Percentiles rank a stretch among this genome's conserved stretches.
phyloP scores from a whole-genome alignment of 2,329 filamentous ascomycete species.

The Mariannaea sp. region DNA sequence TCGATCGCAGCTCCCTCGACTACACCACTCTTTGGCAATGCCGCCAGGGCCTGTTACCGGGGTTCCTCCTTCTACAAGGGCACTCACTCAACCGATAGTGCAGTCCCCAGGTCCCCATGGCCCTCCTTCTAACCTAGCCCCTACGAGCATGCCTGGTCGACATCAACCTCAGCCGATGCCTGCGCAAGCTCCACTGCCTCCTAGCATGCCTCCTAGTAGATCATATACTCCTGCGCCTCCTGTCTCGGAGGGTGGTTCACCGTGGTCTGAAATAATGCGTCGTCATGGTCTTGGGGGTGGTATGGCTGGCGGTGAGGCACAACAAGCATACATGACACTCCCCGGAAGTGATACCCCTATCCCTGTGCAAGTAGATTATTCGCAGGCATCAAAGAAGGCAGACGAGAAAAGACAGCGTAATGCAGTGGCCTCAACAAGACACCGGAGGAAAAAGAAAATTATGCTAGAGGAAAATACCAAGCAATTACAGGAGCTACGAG shows the following conservation, averaged over 20 bases:
- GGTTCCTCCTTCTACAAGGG: constrained; percentile 39
- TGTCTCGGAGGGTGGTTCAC: constrained; percentile 30
- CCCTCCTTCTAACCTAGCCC: constrained; percentile 30
- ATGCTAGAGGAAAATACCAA: constrained; percentile 74
- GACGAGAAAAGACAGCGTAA: constrained; percentile 87
- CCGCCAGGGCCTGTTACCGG: constrained; percentile 28
- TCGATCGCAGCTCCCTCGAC: constrained; percentile 32
- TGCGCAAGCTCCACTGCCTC: constrained; percentile 29
- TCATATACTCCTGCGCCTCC: constrained; percentile 29
- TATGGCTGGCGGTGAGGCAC: constrained; percentile 40
- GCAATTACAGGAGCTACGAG: constrained; percentile 71
- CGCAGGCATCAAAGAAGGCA: constrained; percentile 79
- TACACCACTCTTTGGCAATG: constrained; percentile 35
- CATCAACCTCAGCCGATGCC: constrained; percentile 26
- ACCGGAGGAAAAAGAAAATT: constrained; percentile 80
- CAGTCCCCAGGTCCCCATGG: constrained; percentile 32
- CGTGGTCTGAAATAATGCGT: constrained; percentile 43
- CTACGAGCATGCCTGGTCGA: constrained; percentile 28
- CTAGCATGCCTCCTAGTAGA: constrained; percentile 28
- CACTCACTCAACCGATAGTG: constrained; percentile 45
- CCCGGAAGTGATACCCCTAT: constrained; percentile 49
- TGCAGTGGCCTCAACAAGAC: constrained; percentile 82
- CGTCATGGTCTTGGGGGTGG: constrained; percentile 37
- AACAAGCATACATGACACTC: constrained; percentile 47
- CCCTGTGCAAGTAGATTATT: constrained; percentile 74